These are phyloP conservation scores for Chimonanthus salicifolius DNA, from an alignment of 164 flowering plant species.

Conservation along the genomic window DNA sequence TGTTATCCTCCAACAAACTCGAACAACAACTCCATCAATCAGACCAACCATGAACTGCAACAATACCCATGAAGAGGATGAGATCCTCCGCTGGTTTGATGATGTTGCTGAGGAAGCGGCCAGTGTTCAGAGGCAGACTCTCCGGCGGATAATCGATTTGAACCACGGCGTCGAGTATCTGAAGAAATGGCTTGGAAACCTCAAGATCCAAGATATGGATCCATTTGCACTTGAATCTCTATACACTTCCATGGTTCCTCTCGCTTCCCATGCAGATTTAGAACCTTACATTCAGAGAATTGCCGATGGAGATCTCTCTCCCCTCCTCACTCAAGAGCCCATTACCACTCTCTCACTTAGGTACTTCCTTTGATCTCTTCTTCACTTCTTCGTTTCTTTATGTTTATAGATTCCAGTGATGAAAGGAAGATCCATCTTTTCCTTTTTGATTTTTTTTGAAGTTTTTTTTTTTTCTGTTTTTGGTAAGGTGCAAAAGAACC, in stretches of 20 bases:
- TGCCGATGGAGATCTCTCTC: slow-evolving; percentile 66
- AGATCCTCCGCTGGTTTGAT: slow-evolving; percentile 65
- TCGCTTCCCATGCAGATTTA: slow-evolving; percentile 61
- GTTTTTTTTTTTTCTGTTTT: background rate
- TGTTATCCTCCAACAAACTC: background rate
- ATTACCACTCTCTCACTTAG: slow-evolving; percentile 71
- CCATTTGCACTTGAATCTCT: slow-evolving; percentile 39
- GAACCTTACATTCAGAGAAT: slow-evolving; percentile 78
- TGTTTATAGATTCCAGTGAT: background rate
- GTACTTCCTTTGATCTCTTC: slow-evolving; percentile 19
- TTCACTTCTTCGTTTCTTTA: background rate
- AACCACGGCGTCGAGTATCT: slow-evolving; percentile 64
- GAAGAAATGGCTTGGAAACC: slow-evolving; percentile 49
- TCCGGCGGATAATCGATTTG: slow-evolving; percentile 45
- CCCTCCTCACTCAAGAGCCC: slow-evolving; percentile 61
- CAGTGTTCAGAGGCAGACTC: slow-evolving; percentile 49
- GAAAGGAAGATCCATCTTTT: background rate
- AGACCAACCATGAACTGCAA: background rate
- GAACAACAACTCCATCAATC: background rate
- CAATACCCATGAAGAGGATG: slow-evolving; percentile 12
- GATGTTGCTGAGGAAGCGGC: slow-evolving; percentile 46
- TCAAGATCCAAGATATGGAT: slow-evolving; percentile 45
- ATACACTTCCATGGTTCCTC: slow-evolving; percentile 57
- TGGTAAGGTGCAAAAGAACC: background rate
- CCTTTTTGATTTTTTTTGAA: background rate